These are phyloP conservation scores for Lodderomyces margitis DNA, from an alignment of 1,139 yeast species.

Conservation along the genomic window DNA sequence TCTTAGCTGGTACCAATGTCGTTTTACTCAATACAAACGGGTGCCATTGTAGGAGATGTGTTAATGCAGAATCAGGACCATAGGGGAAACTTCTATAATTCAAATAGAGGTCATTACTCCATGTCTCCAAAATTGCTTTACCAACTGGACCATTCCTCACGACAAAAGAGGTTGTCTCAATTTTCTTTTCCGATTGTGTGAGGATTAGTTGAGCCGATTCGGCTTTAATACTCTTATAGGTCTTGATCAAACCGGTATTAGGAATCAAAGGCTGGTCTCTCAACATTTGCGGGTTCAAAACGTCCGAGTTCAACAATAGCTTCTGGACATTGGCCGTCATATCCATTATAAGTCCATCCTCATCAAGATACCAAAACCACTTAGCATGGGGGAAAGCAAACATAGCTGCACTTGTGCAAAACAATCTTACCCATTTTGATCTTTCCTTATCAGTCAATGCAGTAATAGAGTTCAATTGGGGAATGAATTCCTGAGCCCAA, in stretches of 20 bases:
- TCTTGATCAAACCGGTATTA: conserved; percentile 65
- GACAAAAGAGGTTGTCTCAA: conserved; percentile 69
- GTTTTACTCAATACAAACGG: conserved; percentile 71
- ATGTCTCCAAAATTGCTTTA: conserved; percentile 65
- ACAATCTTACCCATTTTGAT: conserved; percentile 59
- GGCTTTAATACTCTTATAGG: conserved; percentile 61
- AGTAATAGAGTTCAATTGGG: conserved; percentile 46
- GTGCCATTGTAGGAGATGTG: conserved; percentile 93
- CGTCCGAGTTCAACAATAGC: conserved; percentile 54
- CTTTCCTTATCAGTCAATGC: conserved; percentile 35
- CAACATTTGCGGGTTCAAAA: conserved; percentile 56
- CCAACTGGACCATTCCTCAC: conserved; percentile 64
- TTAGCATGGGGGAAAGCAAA: conserved; percentile 81
- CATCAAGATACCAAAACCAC: conserved; percentile 83
- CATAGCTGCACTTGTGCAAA: conserved; percentile 74
- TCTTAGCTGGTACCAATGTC: conserved; percentile 62
- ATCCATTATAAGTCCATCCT: conserved; percentile 71
- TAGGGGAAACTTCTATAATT: conserved; percentile 60
- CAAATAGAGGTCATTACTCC: conserved; percentile 71
- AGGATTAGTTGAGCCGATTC: conserved; percentile 55
- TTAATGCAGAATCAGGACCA: conserved; percentile 64
- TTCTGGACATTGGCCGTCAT: conserved; percentile 54
- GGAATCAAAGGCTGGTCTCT: conserved; percentile 69
- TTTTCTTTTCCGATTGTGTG: conserved; percentile 60
- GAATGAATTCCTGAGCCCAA: conserved; percentile 79